phyloP scores from a whole-genome alignment of 192 early-diverging fungal genomes.

The Coemansia sp. region DNA sequence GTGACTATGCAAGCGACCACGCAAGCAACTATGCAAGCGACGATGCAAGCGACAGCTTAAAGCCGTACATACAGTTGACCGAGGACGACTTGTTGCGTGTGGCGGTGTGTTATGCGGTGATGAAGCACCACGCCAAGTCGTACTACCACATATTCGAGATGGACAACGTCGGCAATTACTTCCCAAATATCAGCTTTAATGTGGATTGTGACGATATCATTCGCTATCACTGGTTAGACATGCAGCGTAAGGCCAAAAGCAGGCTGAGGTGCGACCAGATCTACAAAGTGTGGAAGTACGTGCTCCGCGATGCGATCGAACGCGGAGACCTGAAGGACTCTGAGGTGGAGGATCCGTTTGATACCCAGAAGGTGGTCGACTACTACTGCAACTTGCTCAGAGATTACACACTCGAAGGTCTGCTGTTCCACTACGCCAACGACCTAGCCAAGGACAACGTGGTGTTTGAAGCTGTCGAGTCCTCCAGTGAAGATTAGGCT shows the following conservation, averaged over 20 bases:
- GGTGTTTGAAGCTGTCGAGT: neutral
- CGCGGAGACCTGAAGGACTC: conserved; percentile 15
- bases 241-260: neutral
- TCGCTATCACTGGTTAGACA: conserved; percentile 10
- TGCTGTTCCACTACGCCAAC: conserved; percentile 17
- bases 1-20: too few species aligned
- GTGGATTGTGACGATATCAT: conserved; percentile 5
- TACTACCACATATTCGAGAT: conserved; percentile 20
- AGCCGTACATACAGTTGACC: neutral
- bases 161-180: neutral
- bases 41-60: too few species aligned
- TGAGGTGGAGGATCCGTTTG: neutral
- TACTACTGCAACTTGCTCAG: conserved; percentile 16
- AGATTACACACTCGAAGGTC: neutral
- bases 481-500: neutral
- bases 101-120: conserved; percentile 11
- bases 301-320: conserved; percentile 22
- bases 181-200: conserved; percentile 8
- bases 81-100: conserved; percentile 11
- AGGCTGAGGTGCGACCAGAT: neutral
- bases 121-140: conserved; percentile 19
- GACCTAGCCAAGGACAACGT: conserved; percentile 4
- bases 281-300: conserved; percentile 17
- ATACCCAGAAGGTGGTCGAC: conserved; percentile 5
- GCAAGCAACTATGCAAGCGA: too few species aligned